Conservation (phyloP, 129 eudicot genomes). For the Ambrosia artemisiifolia region DNA sequence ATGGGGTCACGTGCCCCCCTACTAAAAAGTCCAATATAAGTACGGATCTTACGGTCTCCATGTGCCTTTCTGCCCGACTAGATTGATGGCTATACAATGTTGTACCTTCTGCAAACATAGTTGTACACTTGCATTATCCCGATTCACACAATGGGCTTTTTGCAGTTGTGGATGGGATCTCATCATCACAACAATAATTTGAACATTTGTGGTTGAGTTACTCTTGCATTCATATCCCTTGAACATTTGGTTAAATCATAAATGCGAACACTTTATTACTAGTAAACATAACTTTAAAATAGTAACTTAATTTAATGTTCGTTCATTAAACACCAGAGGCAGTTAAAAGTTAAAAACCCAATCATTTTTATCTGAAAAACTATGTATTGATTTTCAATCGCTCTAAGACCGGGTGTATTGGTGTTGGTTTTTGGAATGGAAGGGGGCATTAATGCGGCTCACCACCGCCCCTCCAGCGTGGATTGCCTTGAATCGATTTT, state of each 20-base stretch:
- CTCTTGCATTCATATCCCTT: not conserved
- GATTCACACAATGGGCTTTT: conserved; percentile 13
- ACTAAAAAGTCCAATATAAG: conserved; percentile 28
- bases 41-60: conserved; percentile 29
- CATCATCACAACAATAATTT: not conserved
- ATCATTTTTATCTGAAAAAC: no score
- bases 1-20: conserved; percentile 22
- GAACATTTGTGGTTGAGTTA: conserved; percentile 1
- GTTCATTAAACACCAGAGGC: no score
- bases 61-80: conserved; percentile 9
- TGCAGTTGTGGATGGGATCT: conserved; percentile 14
- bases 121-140: conserved; percentile 8
- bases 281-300: not conserved
- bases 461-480: no score
- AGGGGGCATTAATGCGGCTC: no score
- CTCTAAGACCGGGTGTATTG: no score
- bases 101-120: conserved; percentile 12
- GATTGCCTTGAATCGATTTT: no score
- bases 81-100: not conserved
- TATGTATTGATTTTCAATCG: no score
- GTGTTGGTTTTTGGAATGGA: no score
- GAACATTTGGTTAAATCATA: not conserved
- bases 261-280: not conserved
- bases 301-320: no score
- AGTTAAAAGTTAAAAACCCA: no score